A percentile compares a stretch with the other conserved stretches of the same genome.
These are phyloP conservation scores for Cryptosporidium andersoni DNA, from an alignment of 169 alveolate genomes.

Conservation along the genomic window DNA sequence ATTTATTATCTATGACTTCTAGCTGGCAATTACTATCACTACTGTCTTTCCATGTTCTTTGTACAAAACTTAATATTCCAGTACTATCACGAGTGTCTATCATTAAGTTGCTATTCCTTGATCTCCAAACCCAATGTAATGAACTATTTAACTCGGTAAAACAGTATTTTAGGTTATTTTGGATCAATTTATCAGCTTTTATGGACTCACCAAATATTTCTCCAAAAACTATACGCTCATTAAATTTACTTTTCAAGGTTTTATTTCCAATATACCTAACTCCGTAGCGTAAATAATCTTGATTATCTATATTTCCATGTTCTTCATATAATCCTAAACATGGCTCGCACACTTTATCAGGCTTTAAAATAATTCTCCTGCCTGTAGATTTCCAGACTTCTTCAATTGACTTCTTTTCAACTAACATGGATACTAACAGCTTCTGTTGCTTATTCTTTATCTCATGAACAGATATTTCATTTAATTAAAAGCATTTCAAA, in stretches of 20 bases:
- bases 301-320: conserved; percentile 60
- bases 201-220: conserved; percentile 48
- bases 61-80: conserved; percentile 63
- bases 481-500: background rate
- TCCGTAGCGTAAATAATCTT: conserved; percentile 60
- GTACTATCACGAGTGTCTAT: conserved; percentile 58
- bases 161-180: conserved; percentile 18
- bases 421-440: conserved; percentile 12
- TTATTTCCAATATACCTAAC: conserved; percentile 66
- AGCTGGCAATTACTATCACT: conserved; percentile 61
- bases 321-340: conserved; percentile 67
- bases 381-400: conserved; percentile 62
- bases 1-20: conserved; percentile 54
- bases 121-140: conserved; percentile 67
- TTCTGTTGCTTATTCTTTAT: too few species aligned
- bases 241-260: conserved; percentile 1
- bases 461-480: background rate
- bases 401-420: conserved; percentile 52
- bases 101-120: conserved; percentile 14
- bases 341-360: conserved; percentile 45
- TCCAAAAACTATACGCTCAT: conserved; percentile 52
- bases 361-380: conserved; percentile 43
- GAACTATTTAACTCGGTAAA: conserved; percentile 66
- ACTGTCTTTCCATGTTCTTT: conserved; percentile 68
- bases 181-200: conserved; percentile 28